Base-by-base conservation (phyloP, 306 rosid species). In the Cicer yamashitae region DNA sequence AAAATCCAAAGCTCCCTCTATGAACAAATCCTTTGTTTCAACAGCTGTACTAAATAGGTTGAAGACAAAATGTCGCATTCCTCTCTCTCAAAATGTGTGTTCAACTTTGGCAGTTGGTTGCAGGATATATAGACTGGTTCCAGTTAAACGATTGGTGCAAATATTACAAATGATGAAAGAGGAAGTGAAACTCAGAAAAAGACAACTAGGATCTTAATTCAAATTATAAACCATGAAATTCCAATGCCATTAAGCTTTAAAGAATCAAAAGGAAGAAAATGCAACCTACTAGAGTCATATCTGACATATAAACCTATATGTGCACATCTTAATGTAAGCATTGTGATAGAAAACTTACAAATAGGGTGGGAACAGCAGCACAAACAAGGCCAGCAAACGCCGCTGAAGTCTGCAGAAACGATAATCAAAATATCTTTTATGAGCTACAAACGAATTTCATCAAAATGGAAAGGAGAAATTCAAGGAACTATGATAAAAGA, bases 321-420 rank as follows among this genome's bases (percentile, higher is more conserved):
- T 48, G 15, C 59, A 50, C 45, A 59, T 71, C 56, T 13, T 78
- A 71, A 70, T 39, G 77, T 8, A 67, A 74, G 70, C 34, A 56
- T 39, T 39, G 45, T 17, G 71, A 72, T 57, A 6, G 67, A 67
- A 18, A 76, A 86, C 96, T 92, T 85, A 92, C 99, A 82, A 82
- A 74, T 46, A 92, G 76, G 13, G 96, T 81, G 18, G 99, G 99
- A 57, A 94, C 88, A 40, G 97, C 93, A 14, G 96, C 96, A 81
- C 82, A 52, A 70, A 92, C 96, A 67, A 94, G 84, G 93, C 97
- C 85, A 5, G 93, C 73, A 82, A 94, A 94, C 64, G 98, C 96
- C 84, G 89, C 92, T 7, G 92, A 90, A 82, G 96, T 87, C 97
- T 90, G 93, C 88, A 84, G 40, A 67, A 22, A 81, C 75, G 7